Conservation (phyloP, 2,329 filamentous ascomycete species). For the Fusarium falciforme region DNA sequence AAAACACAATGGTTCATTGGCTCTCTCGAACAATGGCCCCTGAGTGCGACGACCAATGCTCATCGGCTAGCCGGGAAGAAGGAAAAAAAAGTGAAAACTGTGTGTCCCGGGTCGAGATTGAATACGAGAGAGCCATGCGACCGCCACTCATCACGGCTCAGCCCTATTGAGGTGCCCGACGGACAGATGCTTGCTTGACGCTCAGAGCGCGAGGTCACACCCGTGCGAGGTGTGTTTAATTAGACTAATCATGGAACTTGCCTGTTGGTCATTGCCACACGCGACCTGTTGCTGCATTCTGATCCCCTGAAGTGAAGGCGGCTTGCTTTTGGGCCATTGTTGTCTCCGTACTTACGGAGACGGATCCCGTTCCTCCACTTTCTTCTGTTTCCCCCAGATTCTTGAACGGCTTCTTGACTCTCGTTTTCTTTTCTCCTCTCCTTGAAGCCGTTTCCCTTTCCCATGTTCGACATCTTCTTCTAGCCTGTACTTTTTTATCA, state of each 20-base stretch:
- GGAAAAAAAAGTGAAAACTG: not conserved
- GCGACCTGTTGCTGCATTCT: slow-evolving; percentile 42
- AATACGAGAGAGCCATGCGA: slow-evolving; percentile 14
- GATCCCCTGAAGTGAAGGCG: not conserved
- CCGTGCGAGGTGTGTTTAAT: slow-evolving; percentile 5
- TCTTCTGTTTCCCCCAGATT: not conserved
- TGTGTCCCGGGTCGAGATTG: not conserved
- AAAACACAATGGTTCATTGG: not conserved
- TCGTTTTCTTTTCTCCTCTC: not conserved
- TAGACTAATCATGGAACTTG: slow-evolving; percentile 3
- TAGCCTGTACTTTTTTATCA: not conserved
- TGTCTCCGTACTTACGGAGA: not conserved
- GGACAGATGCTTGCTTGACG: not conserved
- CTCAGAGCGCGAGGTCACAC: not conserved
- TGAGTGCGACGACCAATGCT: not conserved
- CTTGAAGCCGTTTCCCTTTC: slow-evolving; percentile 1
- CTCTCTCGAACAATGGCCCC: not conserved
- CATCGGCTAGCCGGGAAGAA: not conserved
- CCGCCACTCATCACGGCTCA: slow-evolving; percentile 18
- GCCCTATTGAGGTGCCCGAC: not conserved
- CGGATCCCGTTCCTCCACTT: slow-evolving; percentile 1
- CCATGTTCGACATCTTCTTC: slow-evolving; percentile 1
- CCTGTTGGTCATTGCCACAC: slow-evolving; percentile 18
- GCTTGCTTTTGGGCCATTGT: not conserved
- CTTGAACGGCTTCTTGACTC: not conserved